Base-by-base conservation (phyloP, 805 yeast species). In the Kregervanrija delftensis region DNA sequence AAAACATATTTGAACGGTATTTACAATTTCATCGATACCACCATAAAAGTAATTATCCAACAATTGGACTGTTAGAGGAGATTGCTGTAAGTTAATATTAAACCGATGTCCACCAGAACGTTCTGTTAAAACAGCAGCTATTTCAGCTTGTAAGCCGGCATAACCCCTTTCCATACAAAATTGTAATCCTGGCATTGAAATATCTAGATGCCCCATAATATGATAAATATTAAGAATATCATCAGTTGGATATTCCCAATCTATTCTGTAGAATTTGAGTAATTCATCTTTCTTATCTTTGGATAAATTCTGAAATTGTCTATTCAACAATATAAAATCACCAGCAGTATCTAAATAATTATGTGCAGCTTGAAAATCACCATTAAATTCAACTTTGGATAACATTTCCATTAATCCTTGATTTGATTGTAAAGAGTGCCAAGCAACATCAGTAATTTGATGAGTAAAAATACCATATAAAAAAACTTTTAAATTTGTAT, bases 381-480 rank as follows among this genome's bases (percentile, higher is more conserved):
- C 82, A 44, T 62, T 68, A 54, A 81, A 83, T 47, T 83, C 88
- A 31, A 71, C 58, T 17, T 65, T 66, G 0, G 79, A 66, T 46
- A 81, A 50, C 52, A 71, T 71, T 34, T 67, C 58, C 33, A 83
- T 58, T n/a, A 83, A 53, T 0, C 89, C 88, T 48, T 77, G 73
- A 11, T 68, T 59, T 31, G 77, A 58, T 3, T 76, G 66, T 5
- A 79, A 57, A 0, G 86, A 79, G 57, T 82, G 89, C 88, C 88
- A 82, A 22, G 81, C 68, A 0, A 79, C 72, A 51, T 83, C 88
- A 3, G 81, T 69, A 0, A 81, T 67, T 50, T 82, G 87, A 56
- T 82, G 88, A 1, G 79, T 64, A 45, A 79, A 68, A 0, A 80
- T 58, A 0, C 88, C 89, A 45, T 71, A 66, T 1, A 82, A 51